Evolutionary conservation across 1,284 basidiomycete species (phyloP), one percentile per base, ranked within the genome.

Genomic region (Cutaneotrichosporon dermatis): DNA sequence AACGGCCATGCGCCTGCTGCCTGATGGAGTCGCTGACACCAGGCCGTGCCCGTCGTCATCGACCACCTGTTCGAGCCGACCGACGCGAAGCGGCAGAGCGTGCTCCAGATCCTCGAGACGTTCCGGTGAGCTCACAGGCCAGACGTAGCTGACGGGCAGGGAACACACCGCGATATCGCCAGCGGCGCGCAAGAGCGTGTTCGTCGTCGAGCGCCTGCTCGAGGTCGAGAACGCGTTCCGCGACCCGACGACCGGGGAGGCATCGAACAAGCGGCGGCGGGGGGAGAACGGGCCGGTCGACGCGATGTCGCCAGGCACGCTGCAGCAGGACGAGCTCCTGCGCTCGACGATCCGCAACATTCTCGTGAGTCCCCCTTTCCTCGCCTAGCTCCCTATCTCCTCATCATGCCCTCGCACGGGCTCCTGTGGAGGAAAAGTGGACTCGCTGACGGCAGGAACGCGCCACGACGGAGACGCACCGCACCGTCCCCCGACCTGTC

Each of bases 41-140:
- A 61, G 60, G 62, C 62, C 8, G 55, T 64, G 2, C 62, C 62
- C 2, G 62, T 61, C 16, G 61, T 60, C 40, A 61, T 61, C 41
- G 62, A 64, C 49, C 48, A 55, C 9, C 55, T 64, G n/a, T 61
- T 61, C 39, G 57, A 58, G 12, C 62, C 62, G 5, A 59, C 59
- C 2, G 52, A 54, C 3, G 57, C 57, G 51, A 63, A 64, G 55
- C 59, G 57, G 15, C 34, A 16, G 4, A 52, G 43, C 10, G 45
- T 59, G 10, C 35, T 51, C 33, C 50, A 43, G 13, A 52, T 61
- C 40, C 43, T 64, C 6, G 54, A 59, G 33, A 64, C 57, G 12
- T 61, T 64, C 52, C 57, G 61, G 51, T 55, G 36, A 13, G 49
- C 25, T 25, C 25, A 25, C 25, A 25, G 25, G 25, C 25, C 25